Conservation (phyloP, 495 filamentous ascomycete genomes). For the Friedmanniomyces simplex region DNA sequence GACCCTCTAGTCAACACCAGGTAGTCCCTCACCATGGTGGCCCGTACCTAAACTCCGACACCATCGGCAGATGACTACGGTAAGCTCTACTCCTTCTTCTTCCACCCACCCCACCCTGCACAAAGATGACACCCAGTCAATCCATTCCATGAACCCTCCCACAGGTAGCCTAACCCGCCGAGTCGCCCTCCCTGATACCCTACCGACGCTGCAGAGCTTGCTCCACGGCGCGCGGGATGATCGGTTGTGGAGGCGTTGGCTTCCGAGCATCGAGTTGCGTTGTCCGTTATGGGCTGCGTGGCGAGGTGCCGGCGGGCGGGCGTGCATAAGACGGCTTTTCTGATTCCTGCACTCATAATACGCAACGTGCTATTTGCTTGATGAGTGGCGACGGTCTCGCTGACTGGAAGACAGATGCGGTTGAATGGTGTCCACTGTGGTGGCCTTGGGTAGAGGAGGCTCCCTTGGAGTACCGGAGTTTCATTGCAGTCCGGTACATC, state of each 20-base stretch:
- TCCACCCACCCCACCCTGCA: neutral
- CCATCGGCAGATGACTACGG: neutral
- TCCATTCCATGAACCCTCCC: slow-evolving; percentile 83
- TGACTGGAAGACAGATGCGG: neutral
- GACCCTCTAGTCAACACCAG: neutral
- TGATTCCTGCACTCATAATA: slow-evolving; percentile 30
- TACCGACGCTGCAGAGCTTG: slow-evolving; percentile 44
- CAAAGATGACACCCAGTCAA: slow-evolving; percentile 94
- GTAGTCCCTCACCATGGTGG: neutral
- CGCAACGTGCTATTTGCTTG: neutral
- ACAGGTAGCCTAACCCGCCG: slow-evolving; percentile 45
- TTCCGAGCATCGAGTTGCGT: slow-evolving; percentile 42
- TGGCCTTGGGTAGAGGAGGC: too few species aligned
- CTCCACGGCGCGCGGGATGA: slow-evolving; percentile 46
- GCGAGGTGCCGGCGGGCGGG: slow-evolving; percentile 41
- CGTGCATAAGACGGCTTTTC: slow-evolving; percentile 57
- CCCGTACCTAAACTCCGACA: neutral
- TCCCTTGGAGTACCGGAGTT: too few species aligned
- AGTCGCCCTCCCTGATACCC: slow-evolving; percentile 55
- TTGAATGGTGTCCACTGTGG: neutral
- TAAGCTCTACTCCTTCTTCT: neutral
- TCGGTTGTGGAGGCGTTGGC: slow-evolving; percentile 75
- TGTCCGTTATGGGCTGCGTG: slow-evolving; percentile 48
- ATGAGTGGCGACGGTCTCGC: neutral
- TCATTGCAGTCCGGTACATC: too few species aligned